Percentiles rank a stretch among this genome's conserved stretches.
These are phyloP conservation scores for Phyllosticta citribraziliensis DNA, from an alignment of 2,329 filamentous ascomycete species.

Conservation along the genomic window DNA sequence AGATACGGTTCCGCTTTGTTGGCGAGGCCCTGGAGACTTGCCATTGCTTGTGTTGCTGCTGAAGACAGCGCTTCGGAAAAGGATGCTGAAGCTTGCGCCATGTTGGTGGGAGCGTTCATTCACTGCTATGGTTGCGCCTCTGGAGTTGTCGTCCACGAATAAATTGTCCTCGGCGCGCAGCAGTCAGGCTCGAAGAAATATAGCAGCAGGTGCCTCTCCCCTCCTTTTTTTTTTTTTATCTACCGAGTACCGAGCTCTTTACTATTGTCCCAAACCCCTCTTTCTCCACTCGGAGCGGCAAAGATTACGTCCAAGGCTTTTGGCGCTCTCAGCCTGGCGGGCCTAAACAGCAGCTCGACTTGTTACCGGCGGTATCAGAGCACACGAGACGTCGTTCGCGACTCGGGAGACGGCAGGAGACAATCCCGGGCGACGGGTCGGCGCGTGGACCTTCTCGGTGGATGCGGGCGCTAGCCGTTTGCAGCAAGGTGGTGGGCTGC, in stretches of 20 bases:
- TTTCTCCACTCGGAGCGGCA: background rate
- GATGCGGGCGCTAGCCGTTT: background rate
- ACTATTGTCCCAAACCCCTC: background rate
- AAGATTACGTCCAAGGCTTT: background rate
- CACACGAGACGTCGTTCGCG: background rate
- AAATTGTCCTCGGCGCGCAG: background rate
- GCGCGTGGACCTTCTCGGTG: background rate
- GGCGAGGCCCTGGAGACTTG: background rate
- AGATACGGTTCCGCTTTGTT: background rate
- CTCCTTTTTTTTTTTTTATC: background rate
- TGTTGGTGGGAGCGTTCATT: background rate
- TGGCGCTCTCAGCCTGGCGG: background rate
- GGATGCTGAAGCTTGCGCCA: background rate
- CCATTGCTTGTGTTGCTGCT: background rate
- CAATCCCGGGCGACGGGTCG: background rate
- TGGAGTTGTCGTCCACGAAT: too few relatives aligned
- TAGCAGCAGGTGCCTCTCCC: background rate
- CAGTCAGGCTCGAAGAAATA: background rate
- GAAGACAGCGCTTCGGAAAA: background rate
- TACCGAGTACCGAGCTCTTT: background rate
- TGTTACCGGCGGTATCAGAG: background rate
- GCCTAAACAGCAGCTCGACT: background rate
- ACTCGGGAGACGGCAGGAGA: background rate
- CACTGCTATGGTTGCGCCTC: background rate
- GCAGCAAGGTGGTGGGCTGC: background rate